Evolutionary conservation across 1,284 basidiomycete genomes (phyloP).

Genomic region (Cutaneotrichosporon sp.): DNA sequence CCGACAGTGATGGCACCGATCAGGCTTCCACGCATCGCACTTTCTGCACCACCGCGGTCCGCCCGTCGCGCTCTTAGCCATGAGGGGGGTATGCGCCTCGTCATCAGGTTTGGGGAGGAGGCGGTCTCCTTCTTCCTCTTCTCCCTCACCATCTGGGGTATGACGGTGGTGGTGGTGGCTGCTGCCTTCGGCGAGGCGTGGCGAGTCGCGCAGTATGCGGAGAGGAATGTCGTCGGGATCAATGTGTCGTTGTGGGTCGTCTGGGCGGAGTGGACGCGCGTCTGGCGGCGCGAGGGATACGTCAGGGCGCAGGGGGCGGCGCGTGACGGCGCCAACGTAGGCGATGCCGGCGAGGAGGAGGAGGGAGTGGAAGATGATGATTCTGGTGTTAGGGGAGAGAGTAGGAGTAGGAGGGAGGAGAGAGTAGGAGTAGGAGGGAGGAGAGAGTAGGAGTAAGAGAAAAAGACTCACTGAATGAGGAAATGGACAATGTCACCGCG

Average conservation of each 20-base stretch:
- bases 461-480: constrained; percentile 33
- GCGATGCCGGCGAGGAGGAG: constrained; percentile 33
- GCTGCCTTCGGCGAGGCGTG: not conserved
- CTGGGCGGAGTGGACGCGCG: constrained; percentile 23
- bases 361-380: constrained; percentile 31
- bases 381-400: constrained; percentile 17
- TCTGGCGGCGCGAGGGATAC: constrained; percentile 31
- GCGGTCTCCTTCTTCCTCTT: constrained; percentile 11
- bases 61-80: constrained; percentile 42
- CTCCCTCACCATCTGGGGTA: constrained; percentile 9
- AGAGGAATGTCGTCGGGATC: constrained; percentile 41
- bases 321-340: constrained; percentile 28
- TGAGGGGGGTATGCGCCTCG: constrained; percentile 20
- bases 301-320: constrained; percentile 35
- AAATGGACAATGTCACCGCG: constrained; percentile 33
- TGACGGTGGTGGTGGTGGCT: constrained; percentile 1
- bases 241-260: constrained; percentile 9
- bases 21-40: constrained; percentile 63
- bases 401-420: constrained; percentile 18
- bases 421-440: constrained; percentile 19
- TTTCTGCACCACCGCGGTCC: constrained; percentile 49
- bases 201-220: constrained; percentile 30
- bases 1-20: constrained; percentile 78
- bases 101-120: constrained; percentile 19
- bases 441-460: constrained; percentile 17